Base-by-base conservation (phyloP, 345 rosid species). In the Xanthoceras sorbifolium region DNA sequence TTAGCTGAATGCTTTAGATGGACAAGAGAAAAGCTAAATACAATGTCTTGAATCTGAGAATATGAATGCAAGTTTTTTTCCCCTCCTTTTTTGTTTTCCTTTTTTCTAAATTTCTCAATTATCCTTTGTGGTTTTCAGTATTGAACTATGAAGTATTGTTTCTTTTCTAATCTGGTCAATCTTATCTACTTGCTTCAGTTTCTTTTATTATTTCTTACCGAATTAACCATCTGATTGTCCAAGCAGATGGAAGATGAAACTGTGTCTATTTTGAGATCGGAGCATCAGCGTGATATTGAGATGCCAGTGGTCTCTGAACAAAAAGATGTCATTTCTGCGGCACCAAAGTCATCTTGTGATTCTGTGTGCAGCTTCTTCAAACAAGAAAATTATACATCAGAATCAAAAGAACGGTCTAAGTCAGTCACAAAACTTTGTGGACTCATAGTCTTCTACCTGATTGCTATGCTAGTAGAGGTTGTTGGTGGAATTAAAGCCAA, bases 401-500 rank as follows among this genome's bases (percentile, higher is more conserved):
- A 88, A 69, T 81, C 84, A 15, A 80, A 50, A 69, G 87, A 90
- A 64, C 83, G 90, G 3, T 78, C 81, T 9, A 90, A 84, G 44
- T 89, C 92, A 9, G 82, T 76, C 0, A 82, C 23, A 26, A 92
- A 88, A 78, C 90, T 94, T 29, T 71, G 50, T 14, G 85, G 86
- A 38, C 84, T 94, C 44, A 84, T 94, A 9, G 52, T 86, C 28
- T 77, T 88, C 64, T 89, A 85, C 66, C 46, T 83, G 20, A 38
- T 89, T 5, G 89, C 86, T 4, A 91, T 91, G 94, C 61, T 77
- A 0, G 90, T 89, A 40, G 94, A 94, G 81, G 79, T 94, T 44
- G 62, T 89, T 8, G 98, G 98, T 26, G 97, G 97, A 8, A 32
- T 86, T 12, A 89, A 89, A 79, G 93, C 98, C 26, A 87, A 92